These are phyloP conservation scores for Thraustochytrium striatum DNA, from an alignment of 352 stramenopile genomes.

Conservation along the genomic window DNA sequence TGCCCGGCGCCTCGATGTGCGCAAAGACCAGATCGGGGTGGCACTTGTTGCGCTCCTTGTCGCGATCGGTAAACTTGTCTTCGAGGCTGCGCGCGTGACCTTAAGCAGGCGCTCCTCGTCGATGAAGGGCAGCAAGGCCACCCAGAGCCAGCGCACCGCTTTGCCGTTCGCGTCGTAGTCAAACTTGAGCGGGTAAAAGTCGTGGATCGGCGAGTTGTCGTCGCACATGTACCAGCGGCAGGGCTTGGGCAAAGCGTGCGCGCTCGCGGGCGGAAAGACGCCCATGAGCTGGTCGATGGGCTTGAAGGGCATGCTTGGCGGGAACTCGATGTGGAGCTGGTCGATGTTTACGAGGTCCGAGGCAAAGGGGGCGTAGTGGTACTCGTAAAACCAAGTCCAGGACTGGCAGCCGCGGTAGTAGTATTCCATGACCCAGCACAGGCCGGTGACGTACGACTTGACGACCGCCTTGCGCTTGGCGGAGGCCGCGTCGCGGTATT, in stretches of 20 bases:
- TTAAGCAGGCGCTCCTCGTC: constrained; percentile 88
- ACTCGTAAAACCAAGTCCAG: constrained; percentile 99
- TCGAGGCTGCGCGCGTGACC: constrained; percentile 56
- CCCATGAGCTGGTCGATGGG: constrained; percentile 98
- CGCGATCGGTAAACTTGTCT: constrained; percentile 49
- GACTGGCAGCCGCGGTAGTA: constrained; percentile 94
- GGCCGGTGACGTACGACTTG: constrained; percentile 88
- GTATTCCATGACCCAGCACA: constrained; percentile 99
- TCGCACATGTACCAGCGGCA: constrained; percentile 90
- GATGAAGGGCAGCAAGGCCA: constrained; percentile 97
- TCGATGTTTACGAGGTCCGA: constrained; percentile 91
- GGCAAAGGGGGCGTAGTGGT: constrained; percentile 97
- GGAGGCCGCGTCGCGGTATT: not conserved
- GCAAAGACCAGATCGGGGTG: constrained; percentile 48
- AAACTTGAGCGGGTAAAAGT: constrained; percentile 88
- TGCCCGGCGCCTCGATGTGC: constrained; percentile 4
- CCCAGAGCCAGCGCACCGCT: constrained; percentile 96
- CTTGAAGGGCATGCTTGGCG: constrained; percentile 81
- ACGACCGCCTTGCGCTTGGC: constrained; percentile 7
- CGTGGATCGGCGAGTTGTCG: constrained; percentile 89
- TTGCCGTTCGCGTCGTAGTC: constrained; percentile 97
- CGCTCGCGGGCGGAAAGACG: constrained; percentile 88
- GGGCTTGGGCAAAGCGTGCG: constrained; percentile 86
- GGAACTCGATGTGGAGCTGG: constrained; percentile 64
- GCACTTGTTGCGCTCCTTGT: constrained; percentile 50